Evolutionary conservation across 768 basidiomycete genomes (phyloP).

Genomic region (Cystoderma amianthinum): DNA sequence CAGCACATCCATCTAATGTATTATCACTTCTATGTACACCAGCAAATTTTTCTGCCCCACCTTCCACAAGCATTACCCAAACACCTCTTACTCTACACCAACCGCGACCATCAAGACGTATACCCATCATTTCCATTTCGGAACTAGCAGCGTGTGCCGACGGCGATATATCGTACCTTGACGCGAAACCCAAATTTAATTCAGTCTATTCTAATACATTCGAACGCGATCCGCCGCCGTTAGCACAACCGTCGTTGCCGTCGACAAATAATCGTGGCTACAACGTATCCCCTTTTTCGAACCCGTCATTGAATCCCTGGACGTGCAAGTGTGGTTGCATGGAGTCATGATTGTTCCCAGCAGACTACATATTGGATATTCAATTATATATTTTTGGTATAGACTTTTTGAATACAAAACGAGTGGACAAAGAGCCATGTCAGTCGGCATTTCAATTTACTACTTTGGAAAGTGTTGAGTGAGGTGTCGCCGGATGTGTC

Average conservation of each 20-base stretch:
- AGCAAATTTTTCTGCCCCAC: constrained; percentile 10
- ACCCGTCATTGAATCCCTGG: no score
- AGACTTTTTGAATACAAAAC: no score
- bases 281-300: no score
- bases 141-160: constrained; percentile 33
- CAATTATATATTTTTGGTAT: no score
- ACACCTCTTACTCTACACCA: constrained; percentile 33
- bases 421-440: background rate
- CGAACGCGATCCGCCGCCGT: no score
- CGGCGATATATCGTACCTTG: background rate
- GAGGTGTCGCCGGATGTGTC: constrained; percentile 4
- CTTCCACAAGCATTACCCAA: constrained; percentile 7
- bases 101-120: constrained; percentile 36
- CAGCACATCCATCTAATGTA: constrained; percentile 8
- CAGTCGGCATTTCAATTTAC: background rate
- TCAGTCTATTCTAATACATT: background rate
- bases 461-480: background rate
- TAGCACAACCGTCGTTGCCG: background rate
- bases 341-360: constrained; percentile 11
- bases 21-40: constrained; percentile 2
- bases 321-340: constrained; percentile 29
- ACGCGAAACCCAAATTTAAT: background rate
- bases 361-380: background rate
- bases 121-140: constrained; percentile 37
- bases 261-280: no score